Evolutionary conservation across 2,329 filamentous ascomycete species (phyloP), one percentile per base, ranked within the genome.

Genomic region (Pseudogymnoascus sp.): DNA sequence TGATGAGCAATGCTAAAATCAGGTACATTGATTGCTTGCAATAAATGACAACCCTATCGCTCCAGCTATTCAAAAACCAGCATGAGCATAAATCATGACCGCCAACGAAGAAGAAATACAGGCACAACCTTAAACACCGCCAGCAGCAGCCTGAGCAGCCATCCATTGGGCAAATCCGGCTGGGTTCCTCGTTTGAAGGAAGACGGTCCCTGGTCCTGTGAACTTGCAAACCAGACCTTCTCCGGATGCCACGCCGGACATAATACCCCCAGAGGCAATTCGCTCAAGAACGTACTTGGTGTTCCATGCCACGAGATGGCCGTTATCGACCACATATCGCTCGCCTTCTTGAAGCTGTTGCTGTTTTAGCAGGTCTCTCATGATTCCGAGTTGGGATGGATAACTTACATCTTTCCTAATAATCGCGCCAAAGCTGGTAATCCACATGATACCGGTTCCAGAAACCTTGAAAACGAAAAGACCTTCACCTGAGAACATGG

Each of bases 191-290:
- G 94, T 97, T 75, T 99, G 94, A 68, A 97, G 81, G 70, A 92
- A 97, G 0, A 99, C 83, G 0, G 91, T 95, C 0, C 94, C 94
- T 0, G 94, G 94, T 0, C 89, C 92, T 0, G 87, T 91, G 67
- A 97, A 97, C 72, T 92, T 96, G 79, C 94, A 99, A 3, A 96
- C 92, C 36, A 97, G 77, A 0, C 94, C 94, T 75, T 99, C 94
- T 0, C 83, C 88, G 0, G 90, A 87, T 28, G 86, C 85, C 20
- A 96, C 74, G 8, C 87, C 86, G n/a, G 90, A 93, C n/a, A 99
- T 88, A 65, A 99, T 86, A 37, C 94, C 94, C 2, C 94, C 94
- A 2, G 89, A 94, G 0, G 93, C 87, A 3, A 95, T 88, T 14
- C 94, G 86, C 76, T 97, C 92, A 65, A 99, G 85, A 4, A 90